Evolutionary conservation across 352 stramenopile species (phyloP).

Genomic region (Peronospora farinosa): DNA sequence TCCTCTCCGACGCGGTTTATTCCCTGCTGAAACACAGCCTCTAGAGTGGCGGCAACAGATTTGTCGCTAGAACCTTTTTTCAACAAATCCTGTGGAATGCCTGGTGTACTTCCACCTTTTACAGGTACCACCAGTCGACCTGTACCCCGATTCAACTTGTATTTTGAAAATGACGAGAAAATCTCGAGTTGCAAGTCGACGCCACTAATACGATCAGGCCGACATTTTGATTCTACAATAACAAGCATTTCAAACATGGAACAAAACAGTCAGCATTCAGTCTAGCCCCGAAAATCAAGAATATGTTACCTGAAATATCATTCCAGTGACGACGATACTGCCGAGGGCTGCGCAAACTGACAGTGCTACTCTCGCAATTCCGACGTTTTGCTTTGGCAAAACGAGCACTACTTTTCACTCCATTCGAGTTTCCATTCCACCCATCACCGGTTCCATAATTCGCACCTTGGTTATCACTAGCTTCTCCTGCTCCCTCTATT

Average conservation of each 20-base stretch:
- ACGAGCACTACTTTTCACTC: constrained; percentile 10
- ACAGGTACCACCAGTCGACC: constrained; percentile 28
- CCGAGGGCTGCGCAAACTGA: constrained; percentile 45
- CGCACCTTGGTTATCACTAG: constrained; percentile 1
- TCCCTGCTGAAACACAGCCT: constrained; percentile 45
- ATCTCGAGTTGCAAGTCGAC: constrained; percentile 43
- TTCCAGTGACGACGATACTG: constrained; percentile 55
- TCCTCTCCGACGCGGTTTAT: constrained; percentile 35
- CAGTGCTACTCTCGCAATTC: constrained; percentile 14
- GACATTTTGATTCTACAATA: constrained; percentile 28
- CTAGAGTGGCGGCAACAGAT: constrained; percentile 31
- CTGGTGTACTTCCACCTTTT: constrained; percentile 20
- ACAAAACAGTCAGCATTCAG: not conserved
- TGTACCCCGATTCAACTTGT: constrained; percentile 42
- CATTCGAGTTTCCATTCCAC: constrained; percentile 11
- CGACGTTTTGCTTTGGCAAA: constrained; percentile 19
- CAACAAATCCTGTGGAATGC: constrained; percentile 39
- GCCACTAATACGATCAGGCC: constrained; percentile 36
- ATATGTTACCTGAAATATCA: constrained; percentile 35
- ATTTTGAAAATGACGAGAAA: constrained; percentile 42
- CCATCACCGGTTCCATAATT: constrained; percentile 8
- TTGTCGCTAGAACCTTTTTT: constrained; percentile 29
- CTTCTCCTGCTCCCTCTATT: constrained; percentile 30
- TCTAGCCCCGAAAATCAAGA: not conserved
- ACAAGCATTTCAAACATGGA: not conserved